These are phyloP conservation scores for Moesziomyces globuligerus DNA, from an alignment of 1,284 basidiomycete genomes.

Conservation along the genomic window DNA sequence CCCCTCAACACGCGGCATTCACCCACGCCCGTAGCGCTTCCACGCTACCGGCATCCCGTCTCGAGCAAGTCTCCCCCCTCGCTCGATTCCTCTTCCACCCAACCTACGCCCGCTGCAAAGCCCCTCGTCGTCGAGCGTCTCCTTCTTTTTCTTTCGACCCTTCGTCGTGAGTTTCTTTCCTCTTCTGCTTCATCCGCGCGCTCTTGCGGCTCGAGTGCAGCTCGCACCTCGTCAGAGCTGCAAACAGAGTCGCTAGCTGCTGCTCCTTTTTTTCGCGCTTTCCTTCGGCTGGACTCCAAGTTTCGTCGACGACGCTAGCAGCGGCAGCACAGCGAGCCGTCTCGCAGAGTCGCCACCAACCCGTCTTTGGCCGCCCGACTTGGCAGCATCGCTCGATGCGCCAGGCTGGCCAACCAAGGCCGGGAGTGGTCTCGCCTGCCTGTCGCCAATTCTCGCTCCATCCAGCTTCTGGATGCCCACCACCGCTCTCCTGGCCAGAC, in stretches of 20 bases:
- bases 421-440: background rate
- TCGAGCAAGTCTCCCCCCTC: constrained; percentile 1
- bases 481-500: constrained; percentile 33
- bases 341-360: too few species aligned
- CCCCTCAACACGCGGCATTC: constrained; percentile 37
- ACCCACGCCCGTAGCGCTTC: constrained; percentile 10
- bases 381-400: too few species aligned
- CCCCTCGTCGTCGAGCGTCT: too few species aligned
- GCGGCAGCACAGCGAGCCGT: constrained; percentile 12
- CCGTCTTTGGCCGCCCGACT: too few species aligned
- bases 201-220: background rate
- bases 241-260: too few species aligned
- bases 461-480: constrained; percentile 6
- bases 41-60: constrained; percentile 1
- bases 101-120: too few species aligned
- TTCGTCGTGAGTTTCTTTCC: too few species aligned
- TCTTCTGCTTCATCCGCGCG: background rate
- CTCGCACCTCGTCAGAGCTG: too few species aligned
- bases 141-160: too few species aligned
- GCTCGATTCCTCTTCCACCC: background rate
- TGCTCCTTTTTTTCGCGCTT: background rate
- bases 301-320: constrained; percentile 44
- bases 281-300: constrained; percentile 21
- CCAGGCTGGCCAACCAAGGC: too few species aligned
- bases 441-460: constrained; percentile 6